These are phyloP conservation scores for Haplographium delicatum DNA, from an alignment of 495 filamentous ascomycete genomes.

Conservation along the genomic window DNA sequence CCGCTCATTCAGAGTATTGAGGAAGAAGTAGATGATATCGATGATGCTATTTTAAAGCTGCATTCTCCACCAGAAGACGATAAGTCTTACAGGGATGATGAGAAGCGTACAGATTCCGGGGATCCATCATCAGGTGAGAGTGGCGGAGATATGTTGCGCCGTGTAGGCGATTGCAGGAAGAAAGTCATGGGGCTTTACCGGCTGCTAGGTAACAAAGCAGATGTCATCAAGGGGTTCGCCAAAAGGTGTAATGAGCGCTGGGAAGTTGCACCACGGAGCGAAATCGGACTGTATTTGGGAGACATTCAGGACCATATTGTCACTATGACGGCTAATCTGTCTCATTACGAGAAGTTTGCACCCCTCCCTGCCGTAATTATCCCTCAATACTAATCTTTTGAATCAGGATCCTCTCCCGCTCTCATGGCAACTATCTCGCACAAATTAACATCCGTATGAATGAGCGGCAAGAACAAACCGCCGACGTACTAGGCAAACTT, in stretches of 20 bases:
- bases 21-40: constrained; percentile 84
- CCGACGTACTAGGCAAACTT: constrained; percentile 88
- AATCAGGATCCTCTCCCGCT: constrained; percentile 76
- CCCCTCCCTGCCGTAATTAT: background rate
- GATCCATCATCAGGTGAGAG: constrained; percentile 44
- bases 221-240: constrained; percentile 98
- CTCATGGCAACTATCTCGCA: constrained; percentile 93
- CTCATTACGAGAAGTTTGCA: constrained; percentile 89
- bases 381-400: background rate
- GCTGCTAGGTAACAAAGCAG: constrained; percentile 91
- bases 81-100: constrained; percentile 33
- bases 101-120: constrained; percentile 41
- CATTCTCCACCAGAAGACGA: constrained; percentile 50
- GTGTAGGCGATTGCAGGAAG: constrained; percentile 90
- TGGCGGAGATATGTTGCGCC: constrained; percentile 78
- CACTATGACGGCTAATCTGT: constrained; percentile 93
- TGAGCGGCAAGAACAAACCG: constrained; percentile 92
- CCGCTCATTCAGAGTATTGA: constrained; percentile 87
- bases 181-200: constrained; percentile 94
- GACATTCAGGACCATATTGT: constrained; percentile 99
- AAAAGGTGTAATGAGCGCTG: constrained; percentile 98
- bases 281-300: constrained; percentile 92
- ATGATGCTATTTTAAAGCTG: constrained; percentile 72
- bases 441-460: constrained; percentile 94
- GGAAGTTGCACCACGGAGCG: constrained; percentile 89